Evolutionary conservation across 345 rosid species (phyloP), one percentile per base, ranked within the genome.

Genomic region (Erodium maritimum): DNA sequence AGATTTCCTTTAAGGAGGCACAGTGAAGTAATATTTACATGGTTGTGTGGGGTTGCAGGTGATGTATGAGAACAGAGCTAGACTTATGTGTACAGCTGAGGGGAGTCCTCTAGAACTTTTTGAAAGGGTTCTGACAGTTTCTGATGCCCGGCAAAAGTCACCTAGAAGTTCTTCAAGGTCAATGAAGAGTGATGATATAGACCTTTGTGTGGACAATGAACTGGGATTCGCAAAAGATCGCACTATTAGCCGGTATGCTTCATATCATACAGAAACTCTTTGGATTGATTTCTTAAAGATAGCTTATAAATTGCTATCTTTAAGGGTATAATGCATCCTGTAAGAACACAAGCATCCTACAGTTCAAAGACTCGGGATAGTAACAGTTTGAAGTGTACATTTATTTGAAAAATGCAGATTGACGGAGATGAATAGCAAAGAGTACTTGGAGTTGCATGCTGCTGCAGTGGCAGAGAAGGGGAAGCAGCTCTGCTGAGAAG

Each of bases 391-490:
- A 24, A 16, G 23, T 17, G 16, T 23, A 7, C 13, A 24, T 23
- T 13, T 23, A 5, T 21, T 7, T 11, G 20, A 18, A 46, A 5
- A 20, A 48, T 62, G 71, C 85, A 93, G 99, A 69, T 73, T 89
- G 71, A 89, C 96, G 45, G 95, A 93, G 75, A 83, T 93, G 97
- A 93, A 93, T 75, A 93, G 97, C 82, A 86, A 78, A 74, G 95
- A 89, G 76, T 91, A 81, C 79, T 79, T 88, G 23, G 91, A 88
- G 71, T 87, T 84, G 48, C 93, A 86, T 33, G 80, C 79, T 0
- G 71, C 78, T 50, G 62, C 33, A 62, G 21, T 73, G 45, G 62
- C 65, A 0, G 73, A 64, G 68, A 77, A 76, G 75, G n/a, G 37
- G 37, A 11, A 29, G 37, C 37, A 5, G 9, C 37, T 11, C 37